Base-by-base conservation (phyloP, 2,329 filamentous ascomycete species). In the Fusarium brevicatenulatum region DNA sequence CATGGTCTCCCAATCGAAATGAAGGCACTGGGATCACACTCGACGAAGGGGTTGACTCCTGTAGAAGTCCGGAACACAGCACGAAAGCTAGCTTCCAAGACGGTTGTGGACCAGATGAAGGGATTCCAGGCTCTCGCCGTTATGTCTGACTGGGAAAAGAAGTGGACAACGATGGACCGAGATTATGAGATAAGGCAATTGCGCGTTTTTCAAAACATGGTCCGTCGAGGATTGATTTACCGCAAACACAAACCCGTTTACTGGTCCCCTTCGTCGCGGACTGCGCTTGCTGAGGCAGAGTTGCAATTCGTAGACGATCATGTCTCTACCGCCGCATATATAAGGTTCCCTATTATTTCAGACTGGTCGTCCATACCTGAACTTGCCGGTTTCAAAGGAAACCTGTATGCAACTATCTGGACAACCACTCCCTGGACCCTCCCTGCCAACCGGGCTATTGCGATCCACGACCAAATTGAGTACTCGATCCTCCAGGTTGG, bases 391-490 rank as follows among this genome's bases (percentile, higher is more conserved):
- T 80, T 88, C 28, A 73, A 82, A 10, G 86, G 86, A 8, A 83
- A 85, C 9, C 79, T 98, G 16, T 92, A 88, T 80, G 94, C 93
- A n/a, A 88, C 96, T n/a, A 93, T 98, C 57, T 99, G 96, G 96
- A 99, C 96, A 4, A 99, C 96, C 0, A 99, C 96, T 2, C 96
- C 96, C 1, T 99, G 96, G 96, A 99, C 96, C 0, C 85, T 99
- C 9, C 95, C 96, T 1, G 95, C 95, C 4, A 99, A 99, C 80
- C 91, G 90, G 79, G 95, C 94, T 1, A 95, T 99, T 80, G 95
- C 94, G 5, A 88, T 98, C 40, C 91, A 94, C 76, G 85, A 89
- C 11, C 90, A 93, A 43, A 83, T 98, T 68, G 85, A 90, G 47
- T 99, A 98, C 80, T 86, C 86, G 8, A 82, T 97, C 25, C 84